Conservation (phyloP, 108 stramenopile species). For the Nitzschia sp. region DNA sequence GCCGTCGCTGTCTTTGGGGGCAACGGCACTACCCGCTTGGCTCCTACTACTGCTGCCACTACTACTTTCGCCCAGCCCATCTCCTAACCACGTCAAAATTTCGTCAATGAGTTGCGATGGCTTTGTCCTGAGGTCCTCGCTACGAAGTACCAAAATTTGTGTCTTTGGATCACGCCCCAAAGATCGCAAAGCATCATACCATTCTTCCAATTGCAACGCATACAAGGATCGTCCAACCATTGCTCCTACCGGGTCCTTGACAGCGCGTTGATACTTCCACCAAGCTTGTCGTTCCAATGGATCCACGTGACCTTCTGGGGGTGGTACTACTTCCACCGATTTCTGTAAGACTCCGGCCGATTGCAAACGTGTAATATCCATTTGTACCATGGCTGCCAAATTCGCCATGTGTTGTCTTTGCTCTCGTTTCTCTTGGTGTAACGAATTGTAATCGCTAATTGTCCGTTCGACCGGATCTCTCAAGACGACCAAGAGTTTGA, state of each 20-base stretch:
- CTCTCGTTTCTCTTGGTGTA: background rate
- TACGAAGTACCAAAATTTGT: slow-evolving; percentile 12
- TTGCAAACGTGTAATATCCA: background rate
- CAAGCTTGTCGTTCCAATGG: slow-evolving; percentile 22
- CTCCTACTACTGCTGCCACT: too few species aligned
- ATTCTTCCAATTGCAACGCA: slow-evolving; percentile 29
- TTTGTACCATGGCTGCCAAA: background rate
- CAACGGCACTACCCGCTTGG: too few species aligned
- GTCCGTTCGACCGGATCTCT: slow-evolving; percentile 71
- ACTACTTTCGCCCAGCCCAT: background rate
- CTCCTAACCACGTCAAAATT: slow-evolving; percentile 10
- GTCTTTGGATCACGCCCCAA: slow-evolving; percentile 27
- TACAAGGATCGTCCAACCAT: slow-evolving; percentile 25
- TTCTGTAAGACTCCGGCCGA: background rate
- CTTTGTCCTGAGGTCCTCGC: slow-evolving; percentile 11
- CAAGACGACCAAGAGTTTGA: slow-evolving; percentile 68
- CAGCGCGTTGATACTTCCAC: slow-evolving; percentile 17
- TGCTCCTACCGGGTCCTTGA: background rate
- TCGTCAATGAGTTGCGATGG: background rate
- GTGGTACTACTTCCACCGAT: background rate
- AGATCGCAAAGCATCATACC: slow-evolving; percentile 21
- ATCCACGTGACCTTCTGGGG: background rate
- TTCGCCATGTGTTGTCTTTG: background rate
- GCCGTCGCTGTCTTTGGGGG: background rate
- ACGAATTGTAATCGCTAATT: slow-evolving; percentile 70